phyloP scores from a whole-genome alignment of 2,329 filamentous ascomycete genomes.

The Trichophyton equinum region DNA sequence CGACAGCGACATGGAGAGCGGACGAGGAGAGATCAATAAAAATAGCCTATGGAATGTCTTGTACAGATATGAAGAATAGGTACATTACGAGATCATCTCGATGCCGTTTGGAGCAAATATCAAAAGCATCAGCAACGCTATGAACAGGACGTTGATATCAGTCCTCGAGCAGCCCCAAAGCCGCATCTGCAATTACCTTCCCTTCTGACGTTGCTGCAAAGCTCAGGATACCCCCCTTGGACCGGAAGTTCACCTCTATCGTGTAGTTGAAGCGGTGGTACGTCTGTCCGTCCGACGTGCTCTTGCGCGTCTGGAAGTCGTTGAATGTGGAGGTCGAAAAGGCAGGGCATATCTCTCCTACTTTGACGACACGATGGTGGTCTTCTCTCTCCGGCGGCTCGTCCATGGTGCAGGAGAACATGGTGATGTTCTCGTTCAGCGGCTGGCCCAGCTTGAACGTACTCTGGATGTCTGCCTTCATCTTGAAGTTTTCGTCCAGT shows the following conservation, averaged over 20 bases:
- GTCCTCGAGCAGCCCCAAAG: background rate
- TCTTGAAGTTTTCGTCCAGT: constrained; percentile 3
- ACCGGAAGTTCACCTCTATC: constrained; percentile 5
- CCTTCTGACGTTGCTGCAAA: constrained; percentile 4
- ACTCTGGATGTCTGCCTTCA: background rate
- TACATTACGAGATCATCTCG: background rate
- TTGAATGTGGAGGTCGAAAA: constrained; percentile 1
- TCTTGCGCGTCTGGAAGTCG: background rate
- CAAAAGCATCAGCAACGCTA: background rate
- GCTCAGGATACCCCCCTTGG: constrained; percentile 6
- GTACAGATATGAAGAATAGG: background rate
- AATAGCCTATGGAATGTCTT: background rate
- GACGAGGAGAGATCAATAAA: background rate
- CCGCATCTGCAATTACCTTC: background rate
- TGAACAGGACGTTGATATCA: background rate
- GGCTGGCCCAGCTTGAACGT: background rate
- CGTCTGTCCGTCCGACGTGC: background rate
- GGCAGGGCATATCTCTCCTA: constrained; percentile 2
- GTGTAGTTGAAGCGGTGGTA: constrained; percentile 5
- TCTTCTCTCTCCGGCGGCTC: background rate
- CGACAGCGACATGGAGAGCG: background rate
- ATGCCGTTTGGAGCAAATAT: background rate
- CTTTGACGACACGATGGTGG: constrained; percentile 1
- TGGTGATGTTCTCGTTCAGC: background rate
- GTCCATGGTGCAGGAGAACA: constrained; percentile 6